Percentiles rank a stretch among this genome's conserved stretches.
phyloP scores from a whole-genome alignment of 441 rosid species.

The Populus trichocarpa region DNA sequence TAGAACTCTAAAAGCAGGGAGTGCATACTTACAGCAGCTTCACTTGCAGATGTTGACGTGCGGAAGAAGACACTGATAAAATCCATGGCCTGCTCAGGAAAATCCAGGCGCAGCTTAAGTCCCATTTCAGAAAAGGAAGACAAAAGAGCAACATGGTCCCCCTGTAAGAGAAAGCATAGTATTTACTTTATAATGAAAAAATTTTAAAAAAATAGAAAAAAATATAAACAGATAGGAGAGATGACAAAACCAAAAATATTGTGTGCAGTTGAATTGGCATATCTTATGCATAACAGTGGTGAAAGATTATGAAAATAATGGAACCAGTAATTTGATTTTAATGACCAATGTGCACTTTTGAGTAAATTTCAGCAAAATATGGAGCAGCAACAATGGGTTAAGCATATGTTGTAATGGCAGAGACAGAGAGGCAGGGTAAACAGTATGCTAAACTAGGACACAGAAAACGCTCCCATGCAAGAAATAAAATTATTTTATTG shows the following conservation, averaged over 20 bases:
- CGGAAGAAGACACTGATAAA: conserved; percentile 78
- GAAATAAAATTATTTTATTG: neutral
- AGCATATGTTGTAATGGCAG: neutral
- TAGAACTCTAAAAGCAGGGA: conserved; percentile 25
- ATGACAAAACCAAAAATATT: conserved; percentile 1
- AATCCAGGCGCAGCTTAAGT: conserved; percentile 82
- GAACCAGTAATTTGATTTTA: neutral
- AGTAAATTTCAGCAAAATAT: neutral
- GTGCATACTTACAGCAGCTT: conserved; percentile 64
- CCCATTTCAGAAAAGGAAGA: conserved; percentile 99
- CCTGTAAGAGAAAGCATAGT: conserved; percentile 41
- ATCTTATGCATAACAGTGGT: neutral
- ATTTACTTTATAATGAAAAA: conserved; percentile 11
- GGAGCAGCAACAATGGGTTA: neutral
- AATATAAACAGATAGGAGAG: conserved; percentile 1
- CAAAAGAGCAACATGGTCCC: conserved; percentile 94
- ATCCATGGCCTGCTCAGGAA: conserved; percentile 97
- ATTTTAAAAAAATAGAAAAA: neutral
- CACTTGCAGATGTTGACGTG: conserved; percentile 72
- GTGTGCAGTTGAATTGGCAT: neutral
- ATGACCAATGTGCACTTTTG: neutral
- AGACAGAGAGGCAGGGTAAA: neutral
- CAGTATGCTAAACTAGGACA: neutral
- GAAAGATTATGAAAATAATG: neutral
- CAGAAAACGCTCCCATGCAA: neutral